Evolutionary conservation across 2,329 filamentous ascomycete genomes (phyloP), one percentile per base, ranked within the genome.

Genomic region (Talaromyces verruculosus): DNA sequence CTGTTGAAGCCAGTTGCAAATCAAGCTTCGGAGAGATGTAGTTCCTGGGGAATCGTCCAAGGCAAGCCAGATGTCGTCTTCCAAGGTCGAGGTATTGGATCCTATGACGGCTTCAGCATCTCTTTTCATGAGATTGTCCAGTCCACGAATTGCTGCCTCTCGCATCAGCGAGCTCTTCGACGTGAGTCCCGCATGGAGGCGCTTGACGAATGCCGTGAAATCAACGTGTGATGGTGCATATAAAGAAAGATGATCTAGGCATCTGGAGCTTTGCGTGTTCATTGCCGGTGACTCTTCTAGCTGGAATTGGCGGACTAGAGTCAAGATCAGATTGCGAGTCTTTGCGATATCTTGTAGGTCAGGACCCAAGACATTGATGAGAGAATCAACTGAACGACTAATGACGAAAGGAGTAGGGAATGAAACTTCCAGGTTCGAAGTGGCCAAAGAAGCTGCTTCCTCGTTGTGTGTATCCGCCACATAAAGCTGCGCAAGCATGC

Each of bases 91-190:
- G 11, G 91, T 86, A 4, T 92, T 92, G 5, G 89, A 89, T 55
- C 85, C 81, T 22, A 97, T 85, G 10, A 98, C 93, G 68, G 93
- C 91, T 67, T 90, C 87, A 0, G 94, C 91, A 73, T 96, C 90
- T 57, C 93, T 86, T 77, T 97, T 94, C 93, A 99, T 98, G 41
- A 98, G 84, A 69, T 96, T 97, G 73, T 96, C 93, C 0, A 99
- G 81, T 1, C 93, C 94, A 74, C 96, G 91, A 13, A 97, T 86
- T 1, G 93, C 92, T 68, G 91, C 89, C 72, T 93, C 89, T 63
- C 90, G 86, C 45, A 98, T 85, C 22, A 90, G 85, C 5, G 84
- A 80, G 61, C 89, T 87, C 19, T 87, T 84, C 0, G 90, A 92
- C 51, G 87, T 86, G 47, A 98, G 83, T 69, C 94, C 89, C 55